Conservation (phyloP, 202 grass and related monocot species). For the Sporobolus alterniflorus region DNA sequence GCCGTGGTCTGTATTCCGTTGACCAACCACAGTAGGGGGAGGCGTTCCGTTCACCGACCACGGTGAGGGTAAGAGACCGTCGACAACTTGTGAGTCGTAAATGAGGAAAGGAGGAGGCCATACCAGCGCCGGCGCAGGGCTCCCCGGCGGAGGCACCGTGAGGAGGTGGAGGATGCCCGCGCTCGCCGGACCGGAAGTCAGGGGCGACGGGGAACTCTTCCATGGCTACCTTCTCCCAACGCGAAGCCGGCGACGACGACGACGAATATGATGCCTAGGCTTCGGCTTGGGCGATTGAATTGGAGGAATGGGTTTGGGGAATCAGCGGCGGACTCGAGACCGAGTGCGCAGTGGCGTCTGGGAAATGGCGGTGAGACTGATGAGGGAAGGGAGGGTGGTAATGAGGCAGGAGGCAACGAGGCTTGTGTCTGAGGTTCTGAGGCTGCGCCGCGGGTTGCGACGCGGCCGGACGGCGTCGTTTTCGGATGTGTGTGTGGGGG, state of each 20-base stretch:
- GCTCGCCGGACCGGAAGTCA: conserved; percentile 23
- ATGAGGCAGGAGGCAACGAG: background rate
- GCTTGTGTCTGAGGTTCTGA: conserved; percentile 51
- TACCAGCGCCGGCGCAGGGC: conserved; percentile 49
- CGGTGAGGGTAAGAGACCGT: background rate
- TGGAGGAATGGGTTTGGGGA: background rate
- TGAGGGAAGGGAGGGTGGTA: no score
- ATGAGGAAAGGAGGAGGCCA: background rate
- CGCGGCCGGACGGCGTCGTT: conserved; percentile 48
- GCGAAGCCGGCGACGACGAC: background rate
- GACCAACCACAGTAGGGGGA: background rate
- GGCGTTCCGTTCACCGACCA: background rate
- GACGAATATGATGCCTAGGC: background rate
- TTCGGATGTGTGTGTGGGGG: conserved; percentile 15
- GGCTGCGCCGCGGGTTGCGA: conserved; percentile 26
- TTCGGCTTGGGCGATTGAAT: background rate
- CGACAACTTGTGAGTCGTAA: background rate
- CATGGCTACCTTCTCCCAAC: conserved; percentile 43
- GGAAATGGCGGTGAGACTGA: conserved; percentile 25
- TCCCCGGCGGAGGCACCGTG: conserved; percentile 26
- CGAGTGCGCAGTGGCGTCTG: background rate
- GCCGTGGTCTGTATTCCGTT: background rate
- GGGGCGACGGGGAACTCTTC: conserved; percentile 38
- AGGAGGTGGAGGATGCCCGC: background rate
- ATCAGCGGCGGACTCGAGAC: background rate